phyloP scores from a whole-genome alignment of 306 rosid genomes.

The Prinsepia uniflora region DNA sequence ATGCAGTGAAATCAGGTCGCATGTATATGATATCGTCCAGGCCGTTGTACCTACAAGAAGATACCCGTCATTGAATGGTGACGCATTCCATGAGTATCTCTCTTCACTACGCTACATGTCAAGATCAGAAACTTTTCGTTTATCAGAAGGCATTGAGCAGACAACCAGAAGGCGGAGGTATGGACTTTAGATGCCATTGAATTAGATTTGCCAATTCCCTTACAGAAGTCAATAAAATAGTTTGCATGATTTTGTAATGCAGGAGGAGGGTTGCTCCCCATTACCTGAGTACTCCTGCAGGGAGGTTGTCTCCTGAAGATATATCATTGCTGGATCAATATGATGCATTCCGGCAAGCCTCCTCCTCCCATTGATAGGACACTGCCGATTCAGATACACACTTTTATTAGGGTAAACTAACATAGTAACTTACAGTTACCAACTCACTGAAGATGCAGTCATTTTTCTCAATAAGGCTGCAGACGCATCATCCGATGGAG shows the following conservation, averaged over 20 bases:
- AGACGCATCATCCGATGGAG: too few species aligned
- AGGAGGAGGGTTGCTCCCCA: conserved; percentile 61
- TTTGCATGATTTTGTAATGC: conserved; percentile 29
- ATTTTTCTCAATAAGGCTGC: conserved; percentile 14
- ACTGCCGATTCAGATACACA: conserved; percentile 24
- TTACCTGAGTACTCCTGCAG: conserved; percentile 56
- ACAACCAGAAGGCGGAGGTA: conserved; percentile 58
- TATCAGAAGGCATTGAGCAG: conserved; percentile 39
- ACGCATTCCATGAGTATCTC: conserved; percentile 55
- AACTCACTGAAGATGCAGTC: conserved; percentile 3
- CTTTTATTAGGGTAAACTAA: conserved; percentile 24
- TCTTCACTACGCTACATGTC: conserved; percentile 75
- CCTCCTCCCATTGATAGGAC: conserved; percentile 21
- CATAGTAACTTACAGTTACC: conserved; percentile 9
- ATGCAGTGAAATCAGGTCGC: conserved; percentile 48
- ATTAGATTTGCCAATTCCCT: conserved; percentile 6
- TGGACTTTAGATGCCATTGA: conserved; percentile 2
- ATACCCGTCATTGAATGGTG: conserved; percentile 39
- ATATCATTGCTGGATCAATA: conserved; percentile 53
- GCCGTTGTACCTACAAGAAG: conserved; percentile 57
- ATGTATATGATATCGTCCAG: conserved; percentile 37
- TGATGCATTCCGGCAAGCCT: conserved; percentile 36
- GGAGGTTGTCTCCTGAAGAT: conserved; percentile 57
- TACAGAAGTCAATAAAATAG: conserved; percentile 18
- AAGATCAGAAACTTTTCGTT: conserved; percentile 56